These are phyloP conservation scores for Inonotus obliquus DNA, from an alignment of 1,284 basidiomycete species.

Conservation along the genomic window DNA sequence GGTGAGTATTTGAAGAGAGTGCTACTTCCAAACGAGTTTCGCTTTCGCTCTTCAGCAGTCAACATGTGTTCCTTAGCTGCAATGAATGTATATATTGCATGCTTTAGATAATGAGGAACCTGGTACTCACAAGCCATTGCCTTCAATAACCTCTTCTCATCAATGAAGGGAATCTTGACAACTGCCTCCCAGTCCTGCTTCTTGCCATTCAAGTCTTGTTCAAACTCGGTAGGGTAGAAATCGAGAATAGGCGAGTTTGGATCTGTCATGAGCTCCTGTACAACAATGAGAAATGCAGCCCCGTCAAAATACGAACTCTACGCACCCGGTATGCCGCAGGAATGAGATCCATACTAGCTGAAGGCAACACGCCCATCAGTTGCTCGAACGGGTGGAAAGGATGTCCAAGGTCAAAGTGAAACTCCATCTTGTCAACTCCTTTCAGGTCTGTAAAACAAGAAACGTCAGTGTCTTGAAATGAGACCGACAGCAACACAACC, in stretches of 20 bases:
- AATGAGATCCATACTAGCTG: slow-evolving; percentile 84
- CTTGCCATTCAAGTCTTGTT: slow-evolving; percentile 95
- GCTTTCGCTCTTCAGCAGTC: slow-evolving; percentile 68
- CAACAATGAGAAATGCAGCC: background rate
- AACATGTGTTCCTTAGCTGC: slow-evolving; percentile 74
- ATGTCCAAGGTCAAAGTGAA: slow-evolving; percentile 81
- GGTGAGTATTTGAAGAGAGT: slow-evolving; percentile 76
- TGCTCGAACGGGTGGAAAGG: slow-evolving; percentile 97
- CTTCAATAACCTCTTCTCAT: slow-evolving; percentile 72
- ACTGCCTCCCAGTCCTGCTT: slow-evolving; percentile 99
- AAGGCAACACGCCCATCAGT: slow-evolving; percentile 96
- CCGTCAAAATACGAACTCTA: slow-evolving; percentile 6
- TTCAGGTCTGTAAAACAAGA: slow-evolving; percentile 58
- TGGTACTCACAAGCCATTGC: slow-evolving; percentile 71
- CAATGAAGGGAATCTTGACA: slow-evolving; percentile 98
- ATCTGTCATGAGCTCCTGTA: slow-evolving; percentile 85
- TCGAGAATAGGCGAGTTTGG: slow-evolving; percentile 86
- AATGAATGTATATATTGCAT: slow-evolving; percentile 1
- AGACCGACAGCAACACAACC: slow-evolving; percentile 10
- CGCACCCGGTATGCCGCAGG: slow-evolving; percentile 79
- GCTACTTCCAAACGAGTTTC: slow-evolving; percentile 81
- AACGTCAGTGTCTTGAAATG: slow-evolving; percentile 3
- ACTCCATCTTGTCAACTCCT: slow-evolving; percentile 73
- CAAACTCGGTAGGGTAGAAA: slow-evolving; percentile 92
- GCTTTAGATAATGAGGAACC: background rate